Conservation (phyloP, 108 stramenopile genomes). For the Nitzschia sp. region DNA sequence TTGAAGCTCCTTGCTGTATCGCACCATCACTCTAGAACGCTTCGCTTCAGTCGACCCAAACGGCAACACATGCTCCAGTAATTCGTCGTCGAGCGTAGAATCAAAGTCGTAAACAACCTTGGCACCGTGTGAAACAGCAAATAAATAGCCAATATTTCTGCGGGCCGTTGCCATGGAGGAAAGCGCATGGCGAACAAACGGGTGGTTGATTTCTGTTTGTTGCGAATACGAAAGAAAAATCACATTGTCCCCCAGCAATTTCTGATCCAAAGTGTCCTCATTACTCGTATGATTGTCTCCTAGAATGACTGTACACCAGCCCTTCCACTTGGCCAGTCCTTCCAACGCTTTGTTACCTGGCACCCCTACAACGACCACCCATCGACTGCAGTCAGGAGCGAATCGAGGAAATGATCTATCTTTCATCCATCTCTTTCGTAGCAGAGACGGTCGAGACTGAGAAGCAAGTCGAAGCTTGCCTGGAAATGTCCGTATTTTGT, state of each 20-base stretch:
- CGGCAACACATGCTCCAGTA: not conserved
- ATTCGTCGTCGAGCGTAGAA: not conserved
- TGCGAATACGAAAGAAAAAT: not conserved
- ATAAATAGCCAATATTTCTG: conserved; percentile 68
- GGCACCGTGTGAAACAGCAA: conserved; percentile 55
- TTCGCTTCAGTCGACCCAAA: not conserved
- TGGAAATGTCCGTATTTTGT: not conserved
- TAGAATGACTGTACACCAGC: not conserved
- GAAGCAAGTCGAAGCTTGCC: not conserved
- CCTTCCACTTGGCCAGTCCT: not conserved
- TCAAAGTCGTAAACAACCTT: conserved; percentile 60
- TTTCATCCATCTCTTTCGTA: not conserved
- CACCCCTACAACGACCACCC: not conserved
- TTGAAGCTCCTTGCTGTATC: not conserved
- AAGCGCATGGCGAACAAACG: not conserved
- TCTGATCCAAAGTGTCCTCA: not conserved
- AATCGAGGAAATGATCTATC: not conserved
- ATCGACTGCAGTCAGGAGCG: not conserved
- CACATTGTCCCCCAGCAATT: not conserved
- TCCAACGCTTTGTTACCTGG: not conserved
- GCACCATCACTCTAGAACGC: not conserved
- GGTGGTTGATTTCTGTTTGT: not conserved
- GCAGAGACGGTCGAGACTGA: not conserved
- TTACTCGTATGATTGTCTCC: not conserved
- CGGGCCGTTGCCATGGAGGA: conserved; percentile 4